Percentiles rank a stretch among this genome's conserved stretches.
Conservation (phyloP, 257 asterid genomes). For the Paraleonurus japonicus region DNA sequence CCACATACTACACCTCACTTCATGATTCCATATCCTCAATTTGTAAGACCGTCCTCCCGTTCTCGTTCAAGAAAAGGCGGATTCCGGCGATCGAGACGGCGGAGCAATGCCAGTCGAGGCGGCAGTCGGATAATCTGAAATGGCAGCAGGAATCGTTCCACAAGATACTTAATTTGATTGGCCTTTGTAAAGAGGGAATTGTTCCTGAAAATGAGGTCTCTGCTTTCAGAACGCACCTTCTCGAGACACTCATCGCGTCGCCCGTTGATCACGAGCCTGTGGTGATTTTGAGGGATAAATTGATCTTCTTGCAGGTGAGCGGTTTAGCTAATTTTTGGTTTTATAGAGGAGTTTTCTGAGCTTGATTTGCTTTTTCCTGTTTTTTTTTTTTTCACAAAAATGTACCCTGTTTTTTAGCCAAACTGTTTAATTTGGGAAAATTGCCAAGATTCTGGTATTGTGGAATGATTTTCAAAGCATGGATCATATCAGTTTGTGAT, state of each 20-base stretch:
- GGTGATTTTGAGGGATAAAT: slow-evolving; percentile 64
- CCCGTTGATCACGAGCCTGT: slow-evolving; percentile 73
- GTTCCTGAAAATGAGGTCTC: slow-evolving; percentile 64
- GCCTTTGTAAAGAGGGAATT: slow-evolving; percentile 77
- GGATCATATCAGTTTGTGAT: not conserved
- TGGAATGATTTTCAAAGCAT: not conserved
- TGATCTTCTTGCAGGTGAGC: slow-evolving; percentile 84
- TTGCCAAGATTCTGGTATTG: not conserved
- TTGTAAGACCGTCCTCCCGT: slow-evolving; percentile 80
- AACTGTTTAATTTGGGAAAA: not conserved
- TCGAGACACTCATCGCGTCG: slow-evolving; percentile 61
- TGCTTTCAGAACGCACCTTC: slow-evolving; percentile 66
- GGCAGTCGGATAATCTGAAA: slow-evolving; percentile 84
- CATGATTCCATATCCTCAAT: slow-evolving; percentile 86
- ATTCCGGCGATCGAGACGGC: slow-evolving; percentile 79
- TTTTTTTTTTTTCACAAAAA: too few species aligned
- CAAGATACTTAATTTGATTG: slow-evolving; percentile 79
- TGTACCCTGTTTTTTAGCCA: not conserved
- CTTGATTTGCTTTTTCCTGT: not conserved
- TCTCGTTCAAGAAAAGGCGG: slow-evolving; percentile 78
- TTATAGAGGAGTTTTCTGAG: not conserved
- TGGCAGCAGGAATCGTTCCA: slow-evolving; percentile 99
- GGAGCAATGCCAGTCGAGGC: slow-evolving; percentile 76
- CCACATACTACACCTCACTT: slow-evolving; percentile 68
- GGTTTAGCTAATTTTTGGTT: not conserved